phyloP scores from a whole-genome alignment of 1,284 basidiomycete species.

The Filobasidium uniguttulatum region DNA sequence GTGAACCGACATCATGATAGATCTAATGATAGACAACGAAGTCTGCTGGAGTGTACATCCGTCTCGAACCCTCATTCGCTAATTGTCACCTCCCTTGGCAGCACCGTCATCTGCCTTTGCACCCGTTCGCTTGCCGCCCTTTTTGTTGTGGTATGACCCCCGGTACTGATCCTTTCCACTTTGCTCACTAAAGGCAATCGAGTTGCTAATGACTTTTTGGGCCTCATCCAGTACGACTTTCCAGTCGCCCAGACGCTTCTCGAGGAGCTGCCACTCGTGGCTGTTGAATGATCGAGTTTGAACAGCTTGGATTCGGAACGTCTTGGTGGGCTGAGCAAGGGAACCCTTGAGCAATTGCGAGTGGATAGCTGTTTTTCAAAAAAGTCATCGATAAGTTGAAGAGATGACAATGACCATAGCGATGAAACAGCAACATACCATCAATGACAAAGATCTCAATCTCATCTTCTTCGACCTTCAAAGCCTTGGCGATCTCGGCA shows the following conservation, averaged over 20 bases:
- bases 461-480: constrained; percentile 53
- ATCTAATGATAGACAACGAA: no score
- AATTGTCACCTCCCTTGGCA: no score
- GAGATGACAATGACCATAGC: background rate
- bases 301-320: constrained; percentile 61
- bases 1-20: no score
- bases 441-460: constrained; percentile 90
- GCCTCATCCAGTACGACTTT: constrained; percentile 41
- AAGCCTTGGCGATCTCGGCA: constrained; percentile 51
- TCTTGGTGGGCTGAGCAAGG: constrained; percentile 66
- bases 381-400: background rate
- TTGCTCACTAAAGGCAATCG: constrained; percentile 15
- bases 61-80: no score
- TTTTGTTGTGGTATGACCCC: constrained; percentile 1
- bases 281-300: constrained; percentile 63
- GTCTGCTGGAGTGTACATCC: no score
- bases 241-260: constrained; percentile 66
- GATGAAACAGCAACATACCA: constrained; percentile 42
- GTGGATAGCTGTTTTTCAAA: constrained; percentile 53
- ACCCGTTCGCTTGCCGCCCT: background rate
- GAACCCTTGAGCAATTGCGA: constrained; percentile 67
- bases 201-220: constrained; percentile 28
- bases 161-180: background rate
- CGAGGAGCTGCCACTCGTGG: constrained; percentile 68
- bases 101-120: background rate